Base-by-base conservation (phyloP, 805 yeast genomes). In the Candida dendrica region DNA sequence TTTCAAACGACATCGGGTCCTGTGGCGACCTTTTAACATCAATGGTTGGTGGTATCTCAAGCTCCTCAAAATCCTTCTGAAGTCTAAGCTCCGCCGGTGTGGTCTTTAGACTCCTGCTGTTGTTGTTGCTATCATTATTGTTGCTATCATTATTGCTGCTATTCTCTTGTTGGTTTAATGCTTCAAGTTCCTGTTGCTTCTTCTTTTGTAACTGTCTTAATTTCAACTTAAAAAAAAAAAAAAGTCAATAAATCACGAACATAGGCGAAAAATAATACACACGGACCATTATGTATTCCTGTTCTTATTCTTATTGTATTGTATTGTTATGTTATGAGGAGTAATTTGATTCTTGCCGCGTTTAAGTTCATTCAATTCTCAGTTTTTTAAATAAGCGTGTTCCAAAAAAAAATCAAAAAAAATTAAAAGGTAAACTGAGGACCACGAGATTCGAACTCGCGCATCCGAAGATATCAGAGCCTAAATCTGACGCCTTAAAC, bases 81-180 rank as follows among this genome's bases (percentile, higher is more conserved):
- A 83, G 76, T 38, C 95, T 69, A 19, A 86, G 69, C 53, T 81
- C 87, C 1, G 95, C 90, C 6, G 90, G 75, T 2, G 77, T n/a
- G n/a, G n/a, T n/a, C n/a, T n/a, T n/a, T n/a, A 60, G 9, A 64
- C 62, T 46, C 61, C 61, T 2, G 39, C 15, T 13, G 5, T n/a
- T 9, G 8, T n/a, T 30, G n/a, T 29, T 37, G 19, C 15, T 17
- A 18, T 13, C 17, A 20, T 10, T 20, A 6, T 16, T 36, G 38
- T 16, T 18, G 17, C 15, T 17, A 18, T 13, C 17, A 20, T 10
- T 20, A 6, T 16, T 36, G 38, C 11, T 18, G 17, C 47, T 55
- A 24, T 49, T 48, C 6, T 64, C 65, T 22, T 8, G 8, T 22
- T 22, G 24, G 7, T 61, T 58, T 13, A 55, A 59, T 34, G 59